phyloP scores from a whole-genome alignment of 1,139 yeast genomes.

The Candida tunisiensis region DNA sequence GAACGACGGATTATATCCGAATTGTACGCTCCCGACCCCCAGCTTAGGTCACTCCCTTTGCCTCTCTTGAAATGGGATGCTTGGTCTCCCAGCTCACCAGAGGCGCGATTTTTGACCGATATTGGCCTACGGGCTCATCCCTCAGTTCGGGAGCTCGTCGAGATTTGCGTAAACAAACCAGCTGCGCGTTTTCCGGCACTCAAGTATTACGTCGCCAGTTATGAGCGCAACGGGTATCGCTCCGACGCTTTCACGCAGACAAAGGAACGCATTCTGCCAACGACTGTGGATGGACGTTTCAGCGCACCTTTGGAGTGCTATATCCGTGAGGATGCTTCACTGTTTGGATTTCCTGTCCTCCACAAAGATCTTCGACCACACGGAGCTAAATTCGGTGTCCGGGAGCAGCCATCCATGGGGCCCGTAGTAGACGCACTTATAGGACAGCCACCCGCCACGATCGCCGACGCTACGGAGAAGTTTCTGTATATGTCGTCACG shows the following conservation, averaged over 20 bases:
- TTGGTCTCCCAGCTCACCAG: conserved; percentile 15
- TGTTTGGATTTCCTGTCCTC: conserved; percentile 19
- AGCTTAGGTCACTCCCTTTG: conserved; percentile 14
- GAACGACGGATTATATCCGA: conserved; percentile 8
- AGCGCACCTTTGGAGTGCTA: conserved; percentile 14
- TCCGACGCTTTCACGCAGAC: conserved; percentile 5
- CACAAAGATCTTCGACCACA: conserved; percentile 9
- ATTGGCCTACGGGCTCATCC: conserved; percentile 19
- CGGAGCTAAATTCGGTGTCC: conserved; percentile 18
- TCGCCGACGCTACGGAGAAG: conserved; percentile 10
- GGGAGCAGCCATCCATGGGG: conserved; percentile 12
- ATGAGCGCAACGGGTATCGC: conserved; percentile 10
- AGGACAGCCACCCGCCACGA: conserved; percentile 10
- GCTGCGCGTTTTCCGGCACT: conserved; percentile 11
- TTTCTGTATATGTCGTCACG: conserved; percentile 17
- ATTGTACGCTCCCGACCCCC: conserved; percentile 18
- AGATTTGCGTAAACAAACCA: conserved; percentile 1
- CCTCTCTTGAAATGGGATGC: conserved; percentile 15
- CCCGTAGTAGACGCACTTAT: conserved; percentile 9
- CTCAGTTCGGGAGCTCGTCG: conserved; percentile 10
- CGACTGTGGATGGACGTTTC: conserved; percentile 4
- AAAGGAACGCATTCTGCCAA: conserved; percentile 11
- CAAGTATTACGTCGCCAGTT: conserved; percentile 13
- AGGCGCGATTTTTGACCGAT: conserved; percentile 14
- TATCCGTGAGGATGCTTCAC: conserved; percentile 8